Base-by-base conservation (phyloP, 1,139 yeast genomes). In the Kluyveromyces marxianus region DNA sequence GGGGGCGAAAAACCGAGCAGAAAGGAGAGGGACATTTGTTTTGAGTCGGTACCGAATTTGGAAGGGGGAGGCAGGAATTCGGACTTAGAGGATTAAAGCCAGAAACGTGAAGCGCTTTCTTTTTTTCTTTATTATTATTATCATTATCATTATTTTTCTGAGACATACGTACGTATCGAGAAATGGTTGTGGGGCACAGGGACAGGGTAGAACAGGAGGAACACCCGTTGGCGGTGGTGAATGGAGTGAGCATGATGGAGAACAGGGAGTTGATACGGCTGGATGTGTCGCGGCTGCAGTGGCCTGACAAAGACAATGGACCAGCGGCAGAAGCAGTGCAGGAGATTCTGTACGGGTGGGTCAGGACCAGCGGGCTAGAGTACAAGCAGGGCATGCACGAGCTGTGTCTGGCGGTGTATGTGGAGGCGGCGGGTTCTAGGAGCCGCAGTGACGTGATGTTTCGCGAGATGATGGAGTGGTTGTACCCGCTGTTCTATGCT, bases 311-410 rank as follows among this genome's bases (percentile, higher is more conserved):
- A 3, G 70, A 76, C 14, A 56, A 59, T 29, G 48, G 56, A 1
- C 48, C 49, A 4, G 66, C 69, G 41, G 75, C 76, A 54, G 56
- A 65, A 8, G 72, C 70, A 41, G 65, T 83, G 50, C 69, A 76
- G 25, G 75, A 76, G 52, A 66, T 82, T 3, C 58, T 83, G 29
- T 81, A 69, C 60, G 77, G 78, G 54, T 72, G 75, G 26, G 47
- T 59, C 40, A 36, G 52, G 3, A 61, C 64, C 37, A 55, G 51
- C n/a, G 60, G 58, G 24, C 68, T 72, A n/a, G 76, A 79, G 2
- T 83, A 83, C 59, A 80, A 77, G 54, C 90, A 83, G 57, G 90
- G 90, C 0, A 69, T 77, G 50, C 90, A 83, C 62, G 90, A 83
- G 58, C 68, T 83, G 10, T 67, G 80, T 51, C 89, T 87, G 1